Conservation (phyloP, 164 flowering plant species). For the Piper betle region DNA sequence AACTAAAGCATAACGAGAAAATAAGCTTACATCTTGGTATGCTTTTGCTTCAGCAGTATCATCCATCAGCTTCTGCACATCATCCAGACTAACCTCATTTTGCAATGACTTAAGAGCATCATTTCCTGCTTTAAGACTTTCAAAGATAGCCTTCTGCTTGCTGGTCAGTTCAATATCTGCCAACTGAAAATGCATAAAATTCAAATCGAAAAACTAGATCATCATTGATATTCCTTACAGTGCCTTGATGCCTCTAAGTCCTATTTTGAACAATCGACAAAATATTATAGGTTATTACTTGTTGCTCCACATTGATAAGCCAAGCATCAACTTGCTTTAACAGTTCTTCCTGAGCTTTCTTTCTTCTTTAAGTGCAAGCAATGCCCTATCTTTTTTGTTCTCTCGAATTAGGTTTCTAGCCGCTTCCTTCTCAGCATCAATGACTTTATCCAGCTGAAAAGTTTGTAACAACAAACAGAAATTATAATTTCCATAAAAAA, state of each 20-base stretch:
- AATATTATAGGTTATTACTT: conserved; percentile 30
- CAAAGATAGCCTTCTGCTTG: conserved; percentile 93
- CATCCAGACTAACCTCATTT: conserved; percentile 80
- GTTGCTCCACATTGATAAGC: conserved; percentile 91
- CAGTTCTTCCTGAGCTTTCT: conserved; percentile 81
- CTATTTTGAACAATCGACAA: not conserved
- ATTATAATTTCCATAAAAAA: too few species aligned
- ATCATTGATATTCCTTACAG: too few species aligned
- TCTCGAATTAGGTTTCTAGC: conserved; percentile 80
- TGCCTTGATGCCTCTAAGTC: not conserved
- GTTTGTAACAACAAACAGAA: not conserved
- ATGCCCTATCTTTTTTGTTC: conserved; percentile 91
- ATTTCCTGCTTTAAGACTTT: conserved; percentile 73
- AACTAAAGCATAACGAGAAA: not conserved
- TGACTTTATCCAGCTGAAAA: conserved; percentile 69
- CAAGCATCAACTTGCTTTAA: conserved; percentile 89
- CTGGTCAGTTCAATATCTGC: conserved; percentile 89
- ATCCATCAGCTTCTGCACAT: conserved; percentile 94
- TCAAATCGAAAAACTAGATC: not conserved
- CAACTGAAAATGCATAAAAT: conserved; percentile 31
- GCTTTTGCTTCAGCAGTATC: conserved; percentile 91
- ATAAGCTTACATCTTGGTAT: conserved; percentile 76
- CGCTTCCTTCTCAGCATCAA: conserved; percentile 97
- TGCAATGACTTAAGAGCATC: conserved; percentile 86
- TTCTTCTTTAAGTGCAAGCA: conserved; percentile 89